A percentile compares a stretch with the other conserved stretches of the same genome.
phyloP scores from a whole-genome alignment of 345 rosid genomes.

The Viola odorata region DNA sequence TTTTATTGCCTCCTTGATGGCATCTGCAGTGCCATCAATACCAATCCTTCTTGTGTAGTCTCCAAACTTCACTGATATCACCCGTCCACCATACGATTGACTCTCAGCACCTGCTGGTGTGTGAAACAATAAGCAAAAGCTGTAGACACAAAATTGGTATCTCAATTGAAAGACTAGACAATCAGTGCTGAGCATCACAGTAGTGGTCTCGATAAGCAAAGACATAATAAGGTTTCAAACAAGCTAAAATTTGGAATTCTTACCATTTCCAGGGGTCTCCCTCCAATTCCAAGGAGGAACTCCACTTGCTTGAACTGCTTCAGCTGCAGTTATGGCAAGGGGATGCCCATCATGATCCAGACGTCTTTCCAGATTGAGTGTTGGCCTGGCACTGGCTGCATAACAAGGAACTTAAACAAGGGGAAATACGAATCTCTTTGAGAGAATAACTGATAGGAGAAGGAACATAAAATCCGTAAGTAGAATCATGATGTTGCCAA shows the following conservation, averaged over 20 bases:
- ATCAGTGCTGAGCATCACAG: not conserved
- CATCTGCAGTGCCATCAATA: slow-evolving; percentile 76
- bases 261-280: slow-evolving; percentile 87
- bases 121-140: not conserved
- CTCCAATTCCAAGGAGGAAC: slow-evolving; percentile 99
- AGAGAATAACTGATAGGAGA: slow-evolving; percentile 10
- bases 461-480: slow-evolving; percentile 4
- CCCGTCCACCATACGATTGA: slow-evolving; percentile 82
- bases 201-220: not conserved
- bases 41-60: slow-evolving; percentile 92
- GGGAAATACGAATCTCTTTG: slow-evolving; percentile 12
- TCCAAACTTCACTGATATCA: slow-evolving; percentile 80
- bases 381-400: slow-evolving; percentile 73
- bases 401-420: slow-evolving; percentile 24
- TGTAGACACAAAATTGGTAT: not conserved
- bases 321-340: slow-evolving; percentile 80
- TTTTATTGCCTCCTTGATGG: slow-evolving; percentile 82
- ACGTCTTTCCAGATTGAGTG: slow-evolving; percentile 90
- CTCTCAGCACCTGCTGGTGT: slow-evolving; percentile 49
- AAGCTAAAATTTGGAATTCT: slow-evolving; percentile 15
- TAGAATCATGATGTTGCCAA: not conserved
- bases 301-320: slow-evolving; percentile 74
- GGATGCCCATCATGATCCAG: slow-evolving; percentile 96
- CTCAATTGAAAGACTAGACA: not conserved
- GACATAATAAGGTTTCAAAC: slow-evolving; percentile 1